phyloP scores from a whole-genome alignment of 2,329 filamentous ascomycete species.

The Dryadomyces quercus-mongolicae region DNA sequence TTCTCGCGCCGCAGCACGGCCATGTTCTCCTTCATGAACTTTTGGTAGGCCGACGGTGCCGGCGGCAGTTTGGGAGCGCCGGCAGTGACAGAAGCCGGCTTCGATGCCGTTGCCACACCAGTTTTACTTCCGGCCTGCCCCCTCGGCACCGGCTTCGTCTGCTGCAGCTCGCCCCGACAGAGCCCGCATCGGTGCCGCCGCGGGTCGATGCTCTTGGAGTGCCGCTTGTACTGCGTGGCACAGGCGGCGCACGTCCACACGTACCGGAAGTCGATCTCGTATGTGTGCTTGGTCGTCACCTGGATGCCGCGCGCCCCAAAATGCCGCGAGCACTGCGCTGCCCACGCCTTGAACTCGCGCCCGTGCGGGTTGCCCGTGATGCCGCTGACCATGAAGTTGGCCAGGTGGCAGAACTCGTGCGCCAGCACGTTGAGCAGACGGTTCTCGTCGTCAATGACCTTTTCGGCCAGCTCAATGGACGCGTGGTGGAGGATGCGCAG shows the following conservation, averaged over 20 bases:
- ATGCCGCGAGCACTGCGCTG: constrained; percentile 28
- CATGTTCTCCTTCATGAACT: constrained; percentile 57
- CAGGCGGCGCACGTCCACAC: constrained; percentile 69
- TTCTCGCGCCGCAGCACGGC: constrained; percentile 42
- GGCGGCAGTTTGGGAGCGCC: background rate
- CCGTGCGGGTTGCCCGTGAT: constrained; percentile 14
- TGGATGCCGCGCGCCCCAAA: constrained; percentile 54
- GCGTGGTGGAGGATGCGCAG: constrained; percentile 45
- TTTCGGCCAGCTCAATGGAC: constrained; percentile 76
- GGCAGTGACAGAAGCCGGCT: constrained; percentile 2
- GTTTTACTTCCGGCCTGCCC: constrained; percentile 5
- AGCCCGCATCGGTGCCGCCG: constrained; percentile 58
- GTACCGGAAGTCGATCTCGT: constrained; percentile 87
- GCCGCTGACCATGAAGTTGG: constrained; percentile 78
- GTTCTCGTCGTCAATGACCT: constrained; percentile 68
- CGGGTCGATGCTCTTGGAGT: constrained; percentile 75
- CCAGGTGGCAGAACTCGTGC: constrained; percentile 91
- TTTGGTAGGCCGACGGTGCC: constrained; percentile 30
- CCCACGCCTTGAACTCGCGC: constrained; percentile 16
- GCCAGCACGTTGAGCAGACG: constrained; percentile 83
- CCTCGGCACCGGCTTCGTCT: constrained; percentile 68
- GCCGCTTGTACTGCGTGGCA: constrained; percentile 61
- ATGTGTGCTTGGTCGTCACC: constrained; percentile 83
- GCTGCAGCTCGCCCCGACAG: constrained; percentile 60
- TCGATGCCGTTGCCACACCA: background rate